Evolutionary conservation across 2,329 filamentous ascomycete genomes (phyloP).

Genomic region (Penicillium sp.): DNA sequence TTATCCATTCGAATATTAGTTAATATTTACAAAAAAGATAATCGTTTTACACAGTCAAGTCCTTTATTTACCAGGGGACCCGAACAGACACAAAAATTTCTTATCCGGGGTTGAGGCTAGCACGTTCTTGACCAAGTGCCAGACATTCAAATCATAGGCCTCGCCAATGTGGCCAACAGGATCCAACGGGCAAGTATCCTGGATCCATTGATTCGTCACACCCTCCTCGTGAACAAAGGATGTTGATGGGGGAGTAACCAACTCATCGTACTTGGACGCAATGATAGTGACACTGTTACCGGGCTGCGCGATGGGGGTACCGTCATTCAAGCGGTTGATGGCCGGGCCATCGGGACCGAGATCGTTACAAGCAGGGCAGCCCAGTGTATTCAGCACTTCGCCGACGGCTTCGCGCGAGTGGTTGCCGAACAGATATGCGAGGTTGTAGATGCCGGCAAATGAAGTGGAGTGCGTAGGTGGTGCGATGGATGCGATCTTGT

Average conservation of each 20-base stretch:
- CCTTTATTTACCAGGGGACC: constrained; percentile 25
- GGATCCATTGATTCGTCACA: constrained; percentile 28
- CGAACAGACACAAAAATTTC: constrained; percentile 24
- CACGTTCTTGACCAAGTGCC: constrained; percentile 34
- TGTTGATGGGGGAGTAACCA: constrained; percentile 29
- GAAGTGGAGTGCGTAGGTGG: constrained; percentile 31
- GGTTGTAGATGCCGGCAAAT: constrained; percentile 25
- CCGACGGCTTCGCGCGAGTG: constrained; percentile 17
- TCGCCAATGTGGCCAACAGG: constrained; percentile 33
- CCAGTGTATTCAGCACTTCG: constrained; percentile 22
- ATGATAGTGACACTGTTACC: constrained; percentile 31
- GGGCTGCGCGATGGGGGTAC: constrained; percentile 27
- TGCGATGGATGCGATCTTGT: constrained; percentile 31
- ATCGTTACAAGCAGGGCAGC: constrained; percentile 30
- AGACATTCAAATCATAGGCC: constrained; percentile 34
- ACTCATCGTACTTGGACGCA: constrained; percentile 27
- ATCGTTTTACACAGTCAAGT: background rate
- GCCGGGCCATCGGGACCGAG: constrained; percentile 25
- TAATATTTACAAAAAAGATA: background rate
- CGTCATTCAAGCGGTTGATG: constrained; percentile 27
- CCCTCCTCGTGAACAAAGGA: constrained; percentile 28
- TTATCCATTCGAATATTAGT: background rate
- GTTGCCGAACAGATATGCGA: constrained; percentile 25
- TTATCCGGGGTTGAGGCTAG: constrained; percentile 24
- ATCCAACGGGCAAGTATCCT: constrained; percentile 27